A percentile compares a stretch with the other conserved stretches of the same genome.
These are phyloP conservation scores for Solanum dulcamara DNA, from an alignment of 257 asterid species.

Conservation along the genomic window DNA sequence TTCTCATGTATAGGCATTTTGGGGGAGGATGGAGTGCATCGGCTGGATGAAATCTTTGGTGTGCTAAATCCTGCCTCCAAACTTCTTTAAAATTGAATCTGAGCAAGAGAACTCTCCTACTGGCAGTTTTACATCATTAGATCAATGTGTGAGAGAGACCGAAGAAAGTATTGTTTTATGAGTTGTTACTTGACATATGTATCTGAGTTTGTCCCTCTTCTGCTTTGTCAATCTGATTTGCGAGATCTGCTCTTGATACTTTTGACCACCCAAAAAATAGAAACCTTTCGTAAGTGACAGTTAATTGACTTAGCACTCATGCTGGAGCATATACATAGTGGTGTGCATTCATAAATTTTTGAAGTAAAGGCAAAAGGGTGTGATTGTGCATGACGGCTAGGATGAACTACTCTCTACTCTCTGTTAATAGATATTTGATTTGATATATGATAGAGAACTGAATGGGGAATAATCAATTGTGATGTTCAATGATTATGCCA, in stretches of 20 bases:
- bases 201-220: too few species aligned
- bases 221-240: too few species aligned
- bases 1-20: not conserved
- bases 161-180: too few species aligned
- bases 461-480: not conserved
- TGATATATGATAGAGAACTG: not conserved
- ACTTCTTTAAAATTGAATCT: not conserved
- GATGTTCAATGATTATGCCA: not conserved
- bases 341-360: not conserved
- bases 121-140: not conserved
- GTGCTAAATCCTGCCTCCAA: too few species aligned
- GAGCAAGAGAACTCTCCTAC: not conserved
- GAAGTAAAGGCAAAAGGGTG: not conserved
- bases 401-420: not conserved
- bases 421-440: not conserved
- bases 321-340: not conserved
- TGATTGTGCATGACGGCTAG: not conserved
- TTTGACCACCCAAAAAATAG: too few species aligned
- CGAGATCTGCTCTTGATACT: too few species aligned
- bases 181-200: too few species aligned
- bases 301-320: not conserved
- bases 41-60: too few species aligned
- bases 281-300: not conserved
- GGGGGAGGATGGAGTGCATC: too few species aligned
- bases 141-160: not conserved